Percentiles rank a stretch among this genome's conserved stretches.
Evolutionary conservation across 1,284 basidiomycete species (phyloP).

Genomic region (Malassezia cuniculi): DNA sequence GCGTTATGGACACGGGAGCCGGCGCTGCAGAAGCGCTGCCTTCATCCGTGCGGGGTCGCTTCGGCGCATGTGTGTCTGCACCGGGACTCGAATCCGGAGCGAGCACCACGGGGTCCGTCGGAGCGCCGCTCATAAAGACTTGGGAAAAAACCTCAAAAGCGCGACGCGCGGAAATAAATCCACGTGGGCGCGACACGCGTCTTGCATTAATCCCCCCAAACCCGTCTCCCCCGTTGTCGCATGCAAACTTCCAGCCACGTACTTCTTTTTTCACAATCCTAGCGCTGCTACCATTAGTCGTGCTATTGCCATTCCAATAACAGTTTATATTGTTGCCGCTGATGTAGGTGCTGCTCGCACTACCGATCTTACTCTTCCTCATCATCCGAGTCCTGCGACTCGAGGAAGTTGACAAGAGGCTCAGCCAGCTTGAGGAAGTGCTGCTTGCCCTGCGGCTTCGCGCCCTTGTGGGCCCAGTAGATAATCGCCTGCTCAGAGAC

Average conservation of each 20-base stretch:
- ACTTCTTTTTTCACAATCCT: no score
- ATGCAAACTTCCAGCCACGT: no score
- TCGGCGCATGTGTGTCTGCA: background rate
- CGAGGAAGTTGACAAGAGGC: conserved; percentile 75
- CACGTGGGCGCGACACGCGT: conserved; percentile 3
- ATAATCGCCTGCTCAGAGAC: conserved; percentile 88
- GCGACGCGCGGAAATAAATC: background rate
- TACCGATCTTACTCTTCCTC: conserved; percentile 60
- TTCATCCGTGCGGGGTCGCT: background rate
- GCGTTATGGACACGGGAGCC: no score
- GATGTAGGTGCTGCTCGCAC: no score
- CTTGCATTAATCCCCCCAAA: no score
- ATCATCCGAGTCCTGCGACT: conserved; percentile 48
- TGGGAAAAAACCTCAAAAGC: background rate
- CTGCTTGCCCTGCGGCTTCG: conserved; percentile 82
- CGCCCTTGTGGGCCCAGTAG: conserved; percentile 93
- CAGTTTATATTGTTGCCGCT: no score
- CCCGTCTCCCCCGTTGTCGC: no score
- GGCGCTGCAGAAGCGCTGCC: no score
- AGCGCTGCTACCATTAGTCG: no score
- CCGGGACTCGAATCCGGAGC: conserved; percentile 13
- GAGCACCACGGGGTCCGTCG: conserved; percentile 11
- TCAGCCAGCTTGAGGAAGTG: conserved; percentile 83
- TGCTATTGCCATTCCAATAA: no score
- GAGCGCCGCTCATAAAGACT: conserved; percentile 8